These are phyloP conservation scores for Conoideocrella luteorostrata DNA, from an alignment of 2,329 filamentous ascomycete genomes.

Conservation along the genomic window DNA sequence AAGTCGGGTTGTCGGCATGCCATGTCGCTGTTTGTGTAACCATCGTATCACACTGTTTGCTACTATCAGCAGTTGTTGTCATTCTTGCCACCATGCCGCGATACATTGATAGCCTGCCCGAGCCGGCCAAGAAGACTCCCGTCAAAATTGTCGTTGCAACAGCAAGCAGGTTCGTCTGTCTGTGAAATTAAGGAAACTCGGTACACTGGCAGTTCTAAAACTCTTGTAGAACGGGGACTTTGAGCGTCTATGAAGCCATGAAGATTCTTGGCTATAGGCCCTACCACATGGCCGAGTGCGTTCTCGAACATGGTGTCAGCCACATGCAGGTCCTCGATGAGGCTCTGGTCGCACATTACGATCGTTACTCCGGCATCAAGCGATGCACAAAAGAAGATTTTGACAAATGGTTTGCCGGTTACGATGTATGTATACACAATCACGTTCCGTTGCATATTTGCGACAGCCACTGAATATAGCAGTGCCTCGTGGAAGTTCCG, in stretches of 20 bases:
- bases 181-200: neutral
- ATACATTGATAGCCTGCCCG: constrained; percentile 26
- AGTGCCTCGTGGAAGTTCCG: constrained; percentile 13
- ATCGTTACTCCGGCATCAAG: constrained; percentile 8
- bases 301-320: constrained; percentile 12
- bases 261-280: constrained; percentile 28
- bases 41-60: too few relatives aligned
- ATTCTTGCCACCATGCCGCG: constrained; percentile 32
- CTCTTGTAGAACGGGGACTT: constrained; percentile 21
- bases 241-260: constrained; percentile 22
- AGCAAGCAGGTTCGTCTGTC: constrained; percentile 23
- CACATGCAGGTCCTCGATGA: constrained; percentile 23
- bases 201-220: neutral
- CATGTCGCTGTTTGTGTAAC: too few relatives aligned
- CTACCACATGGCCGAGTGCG: constrained; percentile 28
- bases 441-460: neutral
- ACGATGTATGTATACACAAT: constrained; percentile 29
- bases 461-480: constrained; percentile 8
- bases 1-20: too few relatives aligned
- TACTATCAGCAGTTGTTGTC: too few relatives aligned
- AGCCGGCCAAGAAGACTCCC: constrained; percentile 21
- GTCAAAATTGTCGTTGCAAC: constrained; percentile 32
- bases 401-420: constrained; percentile 33
- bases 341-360: constrained; percentile 22
- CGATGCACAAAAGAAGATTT: constrained; percentile 22